phyloP scores from a whole-genome alignment of 441 rosid genomes.

The Populus trichocarpa region DNA sequence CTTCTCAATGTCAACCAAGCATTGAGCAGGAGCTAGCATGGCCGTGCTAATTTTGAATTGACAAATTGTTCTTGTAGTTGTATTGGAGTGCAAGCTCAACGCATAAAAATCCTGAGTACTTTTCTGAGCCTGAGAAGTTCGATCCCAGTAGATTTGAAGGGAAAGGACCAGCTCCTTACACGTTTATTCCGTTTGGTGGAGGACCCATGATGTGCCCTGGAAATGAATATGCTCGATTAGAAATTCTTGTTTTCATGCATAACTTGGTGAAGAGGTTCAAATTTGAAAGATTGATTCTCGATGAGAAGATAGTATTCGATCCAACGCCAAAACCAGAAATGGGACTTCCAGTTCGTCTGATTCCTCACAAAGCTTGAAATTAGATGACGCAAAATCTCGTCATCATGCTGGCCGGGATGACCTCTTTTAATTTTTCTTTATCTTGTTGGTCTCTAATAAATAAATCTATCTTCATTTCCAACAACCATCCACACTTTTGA shows the following conservation, averaged over 20 bases:
- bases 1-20: too few species aligned
- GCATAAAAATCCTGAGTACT: constrained; percentile 4
- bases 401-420: too few species aligned
- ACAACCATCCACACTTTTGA: too few species aligned
- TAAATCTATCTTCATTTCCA: too few species aligned
- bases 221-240: constrained; percentile 18
- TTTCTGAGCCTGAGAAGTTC: constrained; percentile 17
- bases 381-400: too few species aligned
- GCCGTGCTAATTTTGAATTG: too few species aligned
- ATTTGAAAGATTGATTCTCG: not conserved
- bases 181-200: constrained; percentile 23
- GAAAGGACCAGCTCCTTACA: constrained; percentile 23
- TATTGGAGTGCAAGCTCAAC: constrained; percentile 24
- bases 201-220: constrained; percentile 27
- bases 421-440: too few species aligned
- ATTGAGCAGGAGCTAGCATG: too few species aligned
- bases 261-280: constrained; percentile 12
- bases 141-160: constrained; percentile 24
- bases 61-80: not conserved
- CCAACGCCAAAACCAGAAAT: constrained; percentile 13
- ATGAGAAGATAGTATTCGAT: constrained; percentile 15
- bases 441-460: too few species aligned
- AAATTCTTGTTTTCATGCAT: constrained; percentile 24
- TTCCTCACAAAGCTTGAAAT: not conserved
- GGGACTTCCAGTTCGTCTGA: constrained; percentile 19